phyloP scores from a whole-genome alignment of 1,139 yeast genomes.

The Yamadazyma mexicana region DNA sequence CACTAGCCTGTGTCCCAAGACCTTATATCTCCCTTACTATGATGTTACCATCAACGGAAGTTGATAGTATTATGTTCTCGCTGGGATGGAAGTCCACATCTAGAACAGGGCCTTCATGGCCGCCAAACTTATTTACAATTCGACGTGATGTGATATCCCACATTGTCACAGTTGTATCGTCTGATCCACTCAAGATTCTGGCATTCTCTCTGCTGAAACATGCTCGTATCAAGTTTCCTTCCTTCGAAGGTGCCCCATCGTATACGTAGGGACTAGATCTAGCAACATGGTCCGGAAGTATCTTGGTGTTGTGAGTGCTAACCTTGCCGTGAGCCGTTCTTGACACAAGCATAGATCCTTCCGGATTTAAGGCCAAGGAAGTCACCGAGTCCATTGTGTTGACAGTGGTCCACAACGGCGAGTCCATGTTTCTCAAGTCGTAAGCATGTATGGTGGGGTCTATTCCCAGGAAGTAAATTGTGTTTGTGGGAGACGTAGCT shows the following conservation, averaged over 20 bases:
- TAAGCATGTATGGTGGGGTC: constrained; percentile 62
- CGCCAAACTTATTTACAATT: constrained; percentile 49
- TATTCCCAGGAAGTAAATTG: constrained; percentile 62
- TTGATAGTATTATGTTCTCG: constrained; percentile 39
- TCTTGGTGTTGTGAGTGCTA: constrained; percentile 55
- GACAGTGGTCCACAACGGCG: constrained; percentile 46
- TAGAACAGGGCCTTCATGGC: constrained; percentile 63
- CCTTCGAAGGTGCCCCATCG: constrained; percentile 61
- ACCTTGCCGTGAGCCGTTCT: constrained; percentile 60
- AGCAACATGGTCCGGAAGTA: constrained; percentile 34
- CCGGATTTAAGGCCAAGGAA: constrained; percentile 49
- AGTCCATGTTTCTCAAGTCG: constrained; percentile 46
- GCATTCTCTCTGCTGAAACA: constrained; percentile 40
- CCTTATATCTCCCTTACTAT: constrained; percentile 38
- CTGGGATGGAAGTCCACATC: constrained; percentile 53
- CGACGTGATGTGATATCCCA: constrained; percentile 63
- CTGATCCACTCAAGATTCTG: constrained; percentile 57
- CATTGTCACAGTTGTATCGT: constrained; percentile 54
- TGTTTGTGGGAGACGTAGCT: constrained; percentile 16
- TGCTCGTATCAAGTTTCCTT: constrained; percentile 52
- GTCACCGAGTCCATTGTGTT: constrained; percentile 56
- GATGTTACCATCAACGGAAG: constrained; percentile 52
- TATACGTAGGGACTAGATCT: constrained; percentile 47
- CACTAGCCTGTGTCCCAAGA: no score
- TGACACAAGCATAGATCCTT: constrained; percentile 52